Base-by-base conservation (phyloP, 768 basidiomycete genomes). In the Mycena rosella region DNA sequence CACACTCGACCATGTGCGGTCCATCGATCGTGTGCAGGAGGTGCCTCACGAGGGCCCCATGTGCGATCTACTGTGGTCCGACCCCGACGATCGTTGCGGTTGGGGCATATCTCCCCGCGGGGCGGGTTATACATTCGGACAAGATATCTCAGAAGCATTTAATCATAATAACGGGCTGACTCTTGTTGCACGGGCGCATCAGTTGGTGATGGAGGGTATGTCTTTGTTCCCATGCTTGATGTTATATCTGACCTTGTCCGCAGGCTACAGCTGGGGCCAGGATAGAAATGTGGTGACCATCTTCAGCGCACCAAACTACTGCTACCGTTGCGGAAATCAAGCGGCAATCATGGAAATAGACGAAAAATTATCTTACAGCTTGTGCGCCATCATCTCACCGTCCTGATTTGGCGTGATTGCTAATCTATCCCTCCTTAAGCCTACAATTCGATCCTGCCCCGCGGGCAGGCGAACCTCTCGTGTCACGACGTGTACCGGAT, bases 311-410 rank as follows among this genome's bases (percentile, higher is more conserved):
- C 98, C 98, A 47, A 99, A 99, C 83, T 99, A 98, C 81, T 99
- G 97, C 83, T 99, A 99, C 85, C 88, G 98, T 78, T 99, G 98
- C 78, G 98, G 98, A 60, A 99, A 99, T 80, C 98, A 99, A 77
- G 98, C 98, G 61, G 98, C 98, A 55, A 99, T 99, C 79, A 97
- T 99, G 91, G 98, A 99, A 81, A 98, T 99, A 80, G 98, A 99
- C 82, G 94, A 96, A 89, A 96, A 96, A 87, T 85, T 95, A 89
- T 94, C 93, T 60, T 95, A 95, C 81, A 94, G 91, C 83, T 95
- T 95, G 93, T 94, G 74, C 57, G 92, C 87, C n/a, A 26, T 69
- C 60, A 57, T 32, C 48, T 69, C 36, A 60, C 36, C 18, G 24
- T 55, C 54, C 38, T n/a, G 34, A 54, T 72, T 69, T 60, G 42